These are phyloP conservation scores for Phaeotremella fagi DNA, from an alignment of 768 basidiomycete species.

Conservation along the genomic window DNA sequence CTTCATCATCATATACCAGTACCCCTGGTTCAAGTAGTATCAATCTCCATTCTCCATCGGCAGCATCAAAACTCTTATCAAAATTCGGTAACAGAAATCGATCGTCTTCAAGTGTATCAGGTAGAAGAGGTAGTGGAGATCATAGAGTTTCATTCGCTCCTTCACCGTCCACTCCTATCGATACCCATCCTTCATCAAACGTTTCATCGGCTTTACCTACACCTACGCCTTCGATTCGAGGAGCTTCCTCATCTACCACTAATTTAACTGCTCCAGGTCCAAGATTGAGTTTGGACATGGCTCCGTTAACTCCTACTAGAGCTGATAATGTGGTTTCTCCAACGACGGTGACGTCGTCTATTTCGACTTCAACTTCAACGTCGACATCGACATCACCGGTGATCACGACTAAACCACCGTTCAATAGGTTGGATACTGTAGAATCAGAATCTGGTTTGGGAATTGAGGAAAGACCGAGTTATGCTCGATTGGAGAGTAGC, in stretches of 20 bases:
- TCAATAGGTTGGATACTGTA: background rate
- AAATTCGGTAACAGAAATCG: constrained; percentile 28
- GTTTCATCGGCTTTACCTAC: background rate
- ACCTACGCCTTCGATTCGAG: background rate
- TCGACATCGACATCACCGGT: background rate
- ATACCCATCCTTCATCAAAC: background rate
- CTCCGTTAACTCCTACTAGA: background rate
- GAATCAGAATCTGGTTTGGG: background rate
- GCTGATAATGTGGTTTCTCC: too few relatives aligned
- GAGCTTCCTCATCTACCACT: background rate
- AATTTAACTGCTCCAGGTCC: background rate
- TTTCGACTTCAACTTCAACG: background rate
- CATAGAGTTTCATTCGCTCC: background rate
- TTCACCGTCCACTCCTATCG: background rate
- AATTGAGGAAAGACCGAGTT: background rate
- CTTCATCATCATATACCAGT: background rate
- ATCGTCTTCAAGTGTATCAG: background rate
- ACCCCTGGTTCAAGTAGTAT: constrained; percentile 34
- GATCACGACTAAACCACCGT: background rate
- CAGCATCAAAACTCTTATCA: constrained; percentile 78
- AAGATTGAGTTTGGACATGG: background rate
- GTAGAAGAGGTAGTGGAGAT: background rate
- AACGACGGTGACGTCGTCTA: too few relatives aligned
- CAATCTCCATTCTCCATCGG: constrained; percentile 66
- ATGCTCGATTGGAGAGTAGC: background rate